Evolutionary conservation across 202 grass and related monocot genomes (phyloP).

Genomic region (Panicum hallii): DNA sequence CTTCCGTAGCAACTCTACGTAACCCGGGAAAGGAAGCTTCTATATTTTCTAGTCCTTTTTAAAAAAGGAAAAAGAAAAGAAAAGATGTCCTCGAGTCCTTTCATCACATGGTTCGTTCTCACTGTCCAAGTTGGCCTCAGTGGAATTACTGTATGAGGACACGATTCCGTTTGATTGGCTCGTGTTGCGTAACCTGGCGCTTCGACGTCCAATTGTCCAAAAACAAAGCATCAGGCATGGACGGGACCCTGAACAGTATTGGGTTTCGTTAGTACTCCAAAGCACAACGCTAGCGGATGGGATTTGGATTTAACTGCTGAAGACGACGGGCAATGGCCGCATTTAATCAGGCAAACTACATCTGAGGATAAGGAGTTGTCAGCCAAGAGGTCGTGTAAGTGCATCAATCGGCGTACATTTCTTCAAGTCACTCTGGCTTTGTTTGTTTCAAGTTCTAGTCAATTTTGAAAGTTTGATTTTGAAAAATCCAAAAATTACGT

Average conservation of each 20-base stretch:
- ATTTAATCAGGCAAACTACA: not conserved
- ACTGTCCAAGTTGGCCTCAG: not conserved
- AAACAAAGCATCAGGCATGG: too few relatives aligned
- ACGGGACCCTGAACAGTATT: not conserved
- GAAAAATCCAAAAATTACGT: too few relatives aligned
- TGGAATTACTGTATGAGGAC: not conserved
- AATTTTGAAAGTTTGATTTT: too few relatives aligned
- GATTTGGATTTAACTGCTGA: not conserved
- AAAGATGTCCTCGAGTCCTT: not conserved
- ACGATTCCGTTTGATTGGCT: constrained; percentile 1
- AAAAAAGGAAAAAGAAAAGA: too few relatives aligned
- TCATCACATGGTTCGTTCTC: not conserved
- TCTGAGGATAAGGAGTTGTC: not conserved
- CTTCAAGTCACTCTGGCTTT: not conserved
- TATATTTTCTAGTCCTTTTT: too few relatives aligned
- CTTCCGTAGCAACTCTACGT: too few relatives aligned
- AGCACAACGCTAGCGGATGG: not conserved
- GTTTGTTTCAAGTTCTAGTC: too few relatives aligned
- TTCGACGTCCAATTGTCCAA: not conserved
- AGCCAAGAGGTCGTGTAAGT: too few relatives aligned
- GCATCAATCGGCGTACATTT: not conserved
- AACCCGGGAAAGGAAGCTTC: too few relatives aligned
- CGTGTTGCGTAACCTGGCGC: not conserved
- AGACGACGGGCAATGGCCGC: not conserved
- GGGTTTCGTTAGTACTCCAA: not conserved